Evolutionary conservation across 805 yeast genomes (phyloP).

Genomic region (Blastobotrys chiropterorum): DNA sequence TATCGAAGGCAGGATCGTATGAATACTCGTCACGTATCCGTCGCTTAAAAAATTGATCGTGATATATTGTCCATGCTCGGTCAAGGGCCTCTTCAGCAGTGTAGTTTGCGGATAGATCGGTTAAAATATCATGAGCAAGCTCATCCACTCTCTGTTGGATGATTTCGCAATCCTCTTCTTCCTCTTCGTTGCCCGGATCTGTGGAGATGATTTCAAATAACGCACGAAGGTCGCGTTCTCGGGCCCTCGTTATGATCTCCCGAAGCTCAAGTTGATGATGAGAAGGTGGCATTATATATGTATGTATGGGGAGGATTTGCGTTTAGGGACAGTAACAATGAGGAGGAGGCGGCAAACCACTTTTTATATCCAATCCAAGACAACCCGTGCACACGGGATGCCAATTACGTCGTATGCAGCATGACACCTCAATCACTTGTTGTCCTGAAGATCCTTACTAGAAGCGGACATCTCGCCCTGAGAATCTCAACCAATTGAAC

Average conservation of each 20-base stretch:
- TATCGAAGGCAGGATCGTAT: not conserved
- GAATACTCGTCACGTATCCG: not conserved
- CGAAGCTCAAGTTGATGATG: not conserved
- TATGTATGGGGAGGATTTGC: not conserved
- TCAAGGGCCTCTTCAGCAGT: not conserved
- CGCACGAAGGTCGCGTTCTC: not conserved
- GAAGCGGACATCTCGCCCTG: slow-evolving; percentile 59
- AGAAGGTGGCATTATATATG: not conserved
- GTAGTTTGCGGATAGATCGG: not conserved
- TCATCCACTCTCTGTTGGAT: not conserved
- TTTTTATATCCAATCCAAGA: not conserved
- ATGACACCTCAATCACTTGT: slow-evolving; percentile 39
- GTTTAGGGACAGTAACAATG: not conserved
- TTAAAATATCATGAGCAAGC: not conserved
- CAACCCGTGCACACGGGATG: not conserved
- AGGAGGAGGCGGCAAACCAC: not conserved
- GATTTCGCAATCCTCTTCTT: not conserved
- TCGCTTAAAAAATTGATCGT: not conserved
- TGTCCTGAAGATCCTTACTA: slow-evolving; percentile 50
- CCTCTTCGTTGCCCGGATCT: not conserved
- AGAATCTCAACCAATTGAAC: not conserved
- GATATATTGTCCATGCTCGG: not conserved
- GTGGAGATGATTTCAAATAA: not conserved
- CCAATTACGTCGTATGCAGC: not conserved
- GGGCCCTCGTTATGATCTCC: not conserved